Evolutionary conservation across 371 early-diverging fungal genomes (phyloP), one percentile per base, ranked within the genome.

Genomic region (Umbelopsis sp.): DNA sequence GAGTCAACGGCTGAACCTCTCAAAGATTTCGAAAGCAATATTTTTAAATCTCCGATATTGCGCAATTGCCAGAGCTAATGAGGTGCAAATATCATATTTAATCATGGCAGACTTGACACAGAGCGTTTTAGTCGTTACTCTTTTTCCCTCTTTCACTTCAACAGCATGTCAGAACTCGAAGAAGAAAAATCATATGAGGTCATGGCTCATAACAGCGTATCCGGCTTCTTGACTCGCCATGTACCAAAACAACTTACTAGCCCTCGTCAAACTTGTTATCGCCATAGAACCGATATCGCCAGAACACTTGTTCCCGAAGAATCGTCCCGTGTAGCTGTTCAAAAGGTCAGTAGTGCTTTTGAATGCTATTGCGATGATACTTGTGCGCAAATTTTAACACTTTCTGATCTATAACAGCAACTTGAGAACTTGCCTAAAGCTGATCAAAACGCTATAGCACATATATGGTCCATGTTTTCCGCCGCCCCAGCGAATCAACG

Each of bases 401-500:
- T 4, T 53, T 29, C 7, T 53, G 14, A 22, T 9, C 11, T 32
- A 29, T 24, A 16, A 9, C 29, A 57, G 57, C 32, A 35, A 35
- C 57, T 63, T 35, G 46, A 63, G 29, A 63, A 12, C 4, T 64
- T 86, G 7, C 72, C 86, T 2, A 32, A 46, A 10, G 38, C 70
- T 51, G 80, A 79, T 44, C 88, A 84, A 63, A 63, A 70, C 14
- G 72, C 75, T 22, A 83, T 89, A n/a, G 63, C 72, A 0, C 72
- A 76, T 22, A 76, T 88, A 8, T 90, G 88, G 90, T 67, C 76
- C 4, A 71, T 76, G 10, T 89, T 87, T 62, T 71, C 80, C 8
- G 69, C 79, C 7, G 79, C 89, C 5, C 69, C 82, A 9, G 72
- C 85, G 12, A 44, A 67, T 18, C 75, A 79, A 22, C 89, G 92